Conservation (phyloP, 495 filamentous ascomycete genomes). For the Aspergillus affinis region DNA sequence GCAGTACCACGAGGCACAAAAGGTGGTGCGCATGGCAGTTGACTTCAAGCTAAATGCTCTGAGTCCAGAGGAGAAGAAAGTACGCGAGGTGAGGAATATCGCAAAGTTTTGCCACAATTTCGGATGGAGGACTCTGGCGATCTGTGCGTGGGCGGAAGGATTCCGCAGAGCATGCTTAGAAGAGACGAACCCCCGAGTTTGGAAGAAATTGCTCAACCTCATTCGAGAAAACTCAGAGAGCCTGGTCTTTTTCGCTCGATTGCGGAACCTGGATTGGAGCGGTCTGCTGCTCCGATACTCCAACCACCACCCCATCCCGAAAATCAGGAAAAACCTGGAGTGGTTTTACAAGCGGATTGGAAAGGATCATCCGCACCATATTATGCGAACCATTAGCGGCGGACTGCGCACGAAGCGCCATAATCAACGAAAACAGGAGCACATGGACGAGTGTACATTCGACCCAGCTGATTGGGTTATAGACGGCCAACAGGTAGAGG, state of each 20-base stretch:
- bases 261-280: conserved; percentile 32
- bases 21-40: neutral
- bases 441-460: conserved; percentile 20
- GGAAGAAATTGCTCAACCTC: conserved; percentile 18
- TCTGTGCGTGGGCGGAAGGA: conserved; percentile 31
- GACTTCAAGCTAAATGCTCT: neutral
- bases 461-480: conserved; percentile 10
- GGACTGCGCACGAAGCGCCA: conserved; percentile 16
- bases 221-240: conserved; percentile 26
- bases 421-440: conserved; percentile 15
- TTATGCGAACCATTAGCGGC: conserved; percentile 12
- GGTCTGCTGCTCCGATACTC: conserved; percentile 19
- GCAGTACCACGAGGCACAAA: neutral
- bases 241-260: conserved; percentile 32
- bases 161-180: conserved; percentile 26
- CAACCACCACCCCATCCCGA: conserved; percentile 5
- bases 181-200: conserved; percentile 10
- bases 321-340: conserved; percentile 5
- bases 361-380: conserved; percentile 24
- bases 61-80: neutral
- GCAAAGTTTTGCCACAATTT: conserved; percentile 9
- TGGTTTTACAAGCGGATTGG: conserved; percentile 11
- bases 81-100: neutral
- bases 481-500: neutral
- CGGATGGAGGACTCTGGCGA: conserved; percentile 37